Base-by-base conservation (phyloP, 352 stramenopile species). In the Globisporangium paroecandrum region DNA sequence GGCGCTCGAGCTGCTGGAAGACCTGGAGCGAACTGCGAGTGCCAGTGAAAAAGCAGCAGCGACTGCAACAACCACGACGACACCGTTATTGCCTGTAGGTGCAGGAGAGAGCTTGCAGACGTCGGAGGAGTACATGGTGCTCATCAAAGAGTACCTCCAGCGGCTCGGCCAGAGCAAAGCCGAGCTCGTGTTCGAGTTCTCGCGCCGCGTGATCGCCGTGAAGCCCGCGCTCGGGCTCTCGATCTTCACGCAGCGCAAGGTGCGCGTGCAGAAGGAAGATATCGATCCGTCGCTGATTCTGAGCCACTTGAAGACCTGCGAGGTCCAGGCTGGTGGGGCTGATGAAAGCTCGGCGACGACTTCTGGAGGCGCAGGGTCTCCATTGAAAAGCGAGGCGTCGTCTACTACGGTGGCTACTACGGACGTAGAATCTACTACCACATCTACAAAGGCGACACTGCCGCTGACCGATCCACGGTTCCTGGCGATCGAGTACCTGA, bases 161-260 rank as follows among this genome's bases (percentile, higher is more conserved):
- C 66, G 74, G 43, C 75, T 95, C 6, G 81, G 76, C 4, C 80
- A 88, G 51, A 85, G 83, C 24, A 85, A 90, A 53, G 74, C 73
- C 1, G 79, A 91, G 47, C 69, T 95, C 5, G 77, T 95, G 24
- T 94, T 93, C 57, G 87, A 94, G 58, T 95, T 93, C 70, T 94
- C 87, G 7, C 78, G 81, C 0, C 85, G 84, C 36, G 73, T 95
- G 1, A 65, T 95, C 49, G 78, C 75, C 10, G 73, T 81, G 9
- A 77, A 81, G 27, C 84, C 87, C 9, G 29, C 68, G 8, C 66
- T 94, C 3, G 85, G 87, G 0, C 64, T 95, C 20, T 82, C 84
- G 2, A 93, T 95, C 58, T 94, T 95, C 73, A 94, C 85, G 13
- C 76, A 90, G 20, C 83, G 87, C 18, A 67, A 83, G 29, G 72